Percentiles rank a stretch among this genome's conserved stretches.
Evolutionary conservation across 257 asterid genomes (phyloP).

Genomic region (Gynochthodes officinalis): DNA sequence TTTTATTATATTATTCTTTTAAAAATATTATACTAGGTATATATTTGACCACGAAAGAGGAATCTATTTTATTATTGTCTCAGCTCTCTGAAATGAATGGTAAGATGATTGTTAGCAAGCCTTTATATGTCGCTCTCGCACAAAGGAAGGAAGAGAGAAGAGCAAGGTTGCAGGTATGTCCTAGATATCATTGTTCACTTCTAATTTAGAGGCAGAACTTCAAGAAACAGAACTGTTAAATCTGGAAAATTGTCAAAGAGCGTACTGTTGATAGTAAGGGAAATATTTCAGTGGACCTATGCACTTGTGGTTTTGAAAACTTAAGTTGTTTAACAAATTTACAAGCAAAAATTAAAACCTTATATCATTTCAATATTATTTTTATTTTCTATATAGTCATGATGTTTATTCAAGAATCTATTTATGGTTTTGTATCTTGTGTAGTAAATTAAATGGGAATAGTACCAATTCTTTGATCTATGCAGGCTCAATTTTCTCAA

Average conservation of each 20-base stretch:
- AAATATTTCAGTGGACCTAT: not conserved
- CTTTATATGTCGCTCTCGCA: conserved; percentile 92
- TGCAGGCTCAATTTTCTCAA: conserved; percentile 90
- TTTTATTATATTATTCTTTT: not conserved
- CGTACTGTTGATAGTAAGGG: not conserved
- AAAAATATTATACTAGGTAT: not conserved
- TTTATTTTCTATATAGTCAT: not conserved
- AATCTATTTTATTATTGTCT: not conserved
- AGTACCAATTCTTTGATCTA: conserved; percentile 12
- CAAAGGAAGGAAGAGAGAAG: conserved; percentile 93
- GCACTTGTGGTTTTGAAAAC: not conserved
- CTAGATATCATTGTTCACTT: not conserved
- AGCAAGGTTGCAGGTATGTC: conserved; percentile 77
- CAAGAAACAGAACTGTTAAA: not conserved
- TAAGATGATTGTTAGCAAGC: conserved; percentile 76
- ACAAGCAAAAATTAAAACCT: not conserved
- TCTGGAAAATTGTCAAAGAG: not conserved
- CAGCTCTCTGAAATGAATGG: conserved; percentile 87
- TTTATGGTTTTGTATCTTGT: not conserved
- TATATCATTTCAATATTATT: too few relatives aligned
- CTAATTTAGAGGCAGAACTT: not conserved
- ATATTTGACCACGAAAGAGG: not conserved
- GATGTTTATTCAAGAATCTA: not conserved
- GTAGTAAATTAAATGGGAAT: not conserved
- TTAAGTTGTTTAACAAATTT: not conserved